Evolutionary conservation across 345 rosid genomes (phyloP).

Genomic region (Balakata baccata): DNA sequence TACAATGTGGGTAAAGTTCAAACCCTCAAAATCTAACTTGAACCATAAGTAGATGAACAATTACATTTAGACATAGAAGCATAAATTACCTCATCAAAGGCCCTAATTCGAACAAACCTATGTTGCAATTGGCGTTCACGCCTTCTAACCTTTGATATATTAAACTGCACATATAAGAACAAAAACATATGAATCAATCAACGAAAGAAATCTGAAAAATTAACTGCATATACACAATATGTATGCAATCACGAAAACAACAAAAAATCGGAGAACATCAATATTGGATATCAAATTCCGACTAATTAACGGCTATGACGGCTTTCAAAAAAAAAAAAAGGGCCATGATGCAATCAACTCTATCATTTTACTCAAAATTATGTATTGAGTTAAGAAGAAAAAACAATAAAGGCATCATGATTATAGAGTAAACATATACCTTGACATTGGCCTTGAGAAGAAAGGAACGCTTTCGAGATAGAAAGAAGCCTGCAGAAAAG

Average conservation of each 20-base stretch:
- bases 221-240: neutral
- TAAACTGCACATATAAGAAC: conserved; percentile 22
- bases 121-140: conserved; percentile 19
- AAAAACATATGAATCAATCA: neutral
- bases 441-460: neutral
- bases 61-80: too few species aligned
- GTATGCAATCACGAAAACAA: too few species aligned
- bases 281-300: neutral
- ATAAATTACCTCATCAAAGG: conserved; percentile 48
- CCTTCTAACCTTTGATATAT: conserved; percentile 26
- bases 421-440: neutral
- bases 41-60: neutral
- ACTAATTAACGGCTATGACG: neutral
- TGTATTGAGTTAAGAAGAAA: neutral
- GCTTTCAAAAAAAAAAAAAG: too few species aligned
- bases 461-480: neutral
- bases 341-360: neutral
- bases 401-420: neutral
- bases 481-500: conserved; percentile 10
- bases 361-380: neutral
- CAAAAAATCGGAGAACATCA: neutral
- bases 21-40: too few species aligned
- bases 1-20: too few species aligned
- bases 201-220: too few species aligned
- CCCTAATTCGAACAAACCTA: conserved; percentile 31